phyloP scores from a whole-genome alignment of 176 grass and related monocot genomes.

The Musa troglodytarum region DNA sequence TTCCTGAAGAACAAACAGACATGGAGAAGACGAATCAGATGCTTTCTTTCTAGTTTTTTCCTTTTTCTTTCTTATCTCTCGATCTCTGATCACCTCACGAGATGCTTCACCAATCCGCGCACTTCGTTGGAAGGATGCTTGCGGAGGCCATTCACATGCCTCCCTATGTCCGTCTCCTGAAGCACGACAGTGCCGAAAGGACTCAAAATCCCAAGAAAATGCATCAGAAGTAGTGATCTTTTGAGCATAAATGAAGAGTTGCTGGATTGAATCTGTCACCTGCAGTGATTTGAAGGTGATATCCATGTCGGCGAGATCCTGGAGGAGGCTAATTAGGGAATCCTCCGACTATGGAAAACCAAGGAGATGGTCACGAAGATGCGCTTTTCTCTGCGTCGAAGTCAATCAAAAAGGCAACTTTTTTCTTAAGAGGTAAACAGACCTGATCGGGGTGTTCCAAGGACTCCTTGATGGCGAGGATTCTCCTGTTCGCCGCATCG shows the following conservation, averaged over 20 bases:
- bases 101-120: slow-evolving; percentile 48
- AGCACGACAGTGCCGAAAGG: slow-evolving; percentile 10
- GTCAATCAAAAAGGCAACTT: neutral
- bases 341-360: slow-evolving; percentile 45
- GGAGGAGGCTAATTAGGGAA: slow-evolving; percentile 39
- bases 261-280: slow-evolving; percentile 18
- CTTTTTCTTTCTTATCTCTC: neutral
- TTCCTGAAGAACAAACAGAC: slow-evolving; percentile 33
- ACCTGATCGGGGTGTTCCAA: slow-evolving; percentile 63
- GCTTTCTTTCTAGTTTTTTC: neutral
- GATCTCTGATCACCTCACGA: slow-evolving; percentile 45
- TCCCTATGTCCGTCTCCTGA: slow-evolving; percentile 65
- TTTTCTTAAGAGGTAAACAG: neutral
- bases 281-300: slow-evolving; percentile 59
- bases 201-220: neutral
- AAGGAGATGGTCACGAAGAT: neutral
- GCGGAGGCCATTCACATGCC: slow-evolving; percentile 50
- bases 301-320: slow-evolving; percentile 63
- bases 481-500: slow-evolving; percentile 20
- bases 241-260: neutral
- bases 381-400: neutral
- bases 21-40: neutral
- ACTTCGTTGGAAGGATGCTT: slow-evolving; percentile 57
- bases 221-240: neutral
- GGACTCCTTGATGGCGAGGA: slow-evolving; percentile 59